Evolutionary conservation across 306 rosid species (phyloP).

Genomic region (Coriaria nepalensis): DNA sequence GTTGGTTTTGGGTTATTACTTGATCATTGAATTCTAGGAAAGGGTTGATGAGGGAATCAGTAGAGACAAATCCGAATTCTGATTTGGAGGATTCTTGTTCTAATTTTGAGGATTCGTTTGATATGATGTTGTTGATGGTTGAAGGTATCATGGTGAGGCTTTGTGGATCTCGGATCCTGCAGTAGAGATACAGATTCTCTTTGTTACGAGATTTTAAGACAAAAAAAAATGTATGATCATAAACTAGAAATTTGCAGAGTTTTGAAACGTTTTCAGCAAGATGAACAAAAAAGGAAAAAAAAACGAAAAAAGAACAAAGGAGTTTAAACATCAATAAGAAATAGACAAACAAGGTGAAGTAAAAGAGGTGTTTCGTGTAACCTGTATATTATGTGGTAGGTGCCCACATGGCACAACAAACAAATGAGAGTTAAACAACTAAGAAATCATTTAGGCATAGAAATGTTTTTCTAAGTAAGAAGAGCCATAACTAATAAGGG

Average conservation of each 20-base stretch:
- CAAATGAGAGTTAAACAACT: no score
- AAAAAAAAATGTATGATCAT: constrained; percentile 6
- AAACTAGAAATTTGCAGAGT: not conserved
- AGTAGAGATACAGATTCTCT: constrained; percentile 21
- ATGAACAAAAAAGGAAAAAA: no score
- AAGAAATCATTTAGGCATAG: no score
- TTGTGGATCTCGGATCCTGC: constrained; percentile 23
- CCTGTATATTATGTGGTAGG: no score
- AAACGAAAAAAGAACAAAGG: constrained; percentile 1
- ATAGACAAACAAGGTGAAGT: no score
- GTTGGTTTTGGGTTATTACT: constrained; percentile 21
- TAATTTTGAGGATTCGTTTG: constrained; percentile 9
- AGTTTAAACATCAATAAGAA: no score
- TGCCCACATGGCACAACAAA: no score
- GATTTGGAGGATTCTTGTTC: constrained; percentile 19
- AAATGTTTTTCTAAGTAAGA: no score
- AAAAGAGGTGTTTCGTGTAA: no score
- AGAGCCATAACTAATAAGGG: no score
- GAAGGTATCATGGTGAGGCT: constrained; percentile 20
- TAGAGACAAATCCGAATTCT: constrained; percentile 34
- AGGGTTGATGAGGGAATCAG: constrained; percentile 38
- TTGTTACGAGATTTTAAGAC: constrained; percentile 13
- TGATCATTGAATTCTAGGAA: constrained; percentile 30
- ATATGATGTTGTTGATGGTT: constrained; percentile 8
- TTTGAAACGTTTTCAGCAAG: no score